phyloP scores from a whole-genome alignment of 768 basidiomycete species.

The Daedaleopsis nitida region DNA sequence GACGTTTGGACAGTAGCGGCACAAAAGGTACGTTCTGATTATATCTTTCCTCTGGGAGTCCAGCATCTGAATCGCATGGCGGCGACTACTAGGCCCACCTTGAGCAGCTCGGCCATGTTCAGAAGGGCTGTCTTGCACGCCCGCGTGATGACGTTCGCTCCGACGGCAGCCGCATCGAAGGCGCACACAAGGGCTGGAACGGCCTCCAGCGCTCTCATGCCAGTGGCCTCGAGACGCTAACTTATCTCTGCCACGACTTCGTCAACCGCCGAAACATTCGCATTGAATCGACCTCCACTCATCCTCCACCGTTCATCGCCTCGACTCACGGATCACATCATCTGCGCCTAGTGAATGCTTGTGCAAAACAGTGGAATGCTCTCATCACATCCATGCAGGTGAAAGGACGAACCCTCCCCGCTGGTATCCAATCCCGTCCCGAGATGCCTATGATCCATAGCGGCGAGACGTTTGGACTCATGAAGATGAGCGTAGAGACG shows the following conservation, averaged over 20 bases:
- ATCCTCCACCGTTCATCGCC: conserved; percentile 6
- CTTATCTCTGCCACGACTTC: conserved; percentile 23
- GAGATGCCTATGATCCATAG: neutral
- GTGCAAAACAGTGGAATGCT: conserved; percentile 22
- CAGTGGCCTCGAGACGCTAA: conserved; percentile 26
- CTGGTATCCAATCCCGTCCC: neutral
- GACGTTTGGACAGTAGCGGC: conserved; percentile 15
- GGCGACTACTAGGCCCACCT: conserved; percentile 30
- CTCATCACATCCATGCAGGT: neutral
- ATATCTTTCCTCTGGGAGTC: no score
- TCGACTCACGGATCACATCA: conserved; percentile 30
- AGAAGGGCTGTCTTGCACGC: conserved; percentile 30
- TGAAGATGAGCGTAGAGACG: neutral
- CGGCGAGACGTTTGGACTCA: conserved; percentile 19
- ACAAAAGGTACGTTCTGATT: conserved; percentile 20
- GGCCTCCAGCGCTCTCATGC: conserved; percentile 22
- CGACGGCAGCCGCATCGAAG: conserved; percentile 34
- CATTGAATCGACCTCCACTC: conserved; percentile 6
- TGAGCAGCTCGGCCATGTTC: conserved; percentile 31
- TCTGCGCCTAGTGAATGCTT: conserved; percentile 21
- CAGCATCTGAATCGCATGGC: no score
- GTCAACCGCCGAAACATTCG: conserved; percentile 27
- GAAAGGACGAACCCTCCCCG: neutral
- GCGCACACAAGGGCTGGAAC: conserved; percentile 34
- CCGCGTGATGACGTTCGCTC: conserved; percentile 23